These are phyloP conservation scores for Pyracantha coccinea DNA, from an alignment of 331 rosid genomes.

Conservation along the genomic window DNA sequence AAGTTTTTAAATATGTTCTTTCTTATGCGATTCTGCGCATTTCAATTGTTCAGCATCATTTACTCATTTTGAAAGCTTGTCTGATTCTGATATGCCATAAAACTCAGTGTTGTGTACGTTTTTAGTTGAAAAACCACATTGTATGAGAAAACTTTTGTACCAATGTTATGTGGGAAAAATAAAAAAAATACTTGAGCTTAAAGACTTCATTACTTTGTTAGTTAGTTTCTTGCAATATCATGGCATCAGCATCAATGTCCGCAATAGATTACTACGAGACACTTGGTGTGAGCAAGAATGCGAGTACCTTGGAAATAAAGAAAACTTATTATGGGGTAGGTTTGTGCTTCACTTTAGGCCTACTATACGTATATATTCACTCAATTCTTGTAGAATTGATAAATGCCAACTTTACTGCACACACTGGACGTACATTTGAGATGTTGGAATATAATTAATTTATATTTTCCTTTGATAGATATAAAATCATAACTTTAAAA, in stretches of 20 bases:
- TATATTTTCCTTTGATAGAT: not conserved
- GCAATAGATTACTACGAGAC: conserved; percentile 64
- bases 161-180: not conserved
- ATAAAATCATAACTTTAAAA: not conserved
- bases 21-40: not conserved
- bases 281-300: conserved; percentile 78
- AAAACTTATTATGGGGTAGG: conserved; percentile 93
- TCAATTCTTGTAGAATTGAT: not conserved
- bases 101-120: not conserved
- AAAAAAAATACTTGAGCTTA: not conserved
- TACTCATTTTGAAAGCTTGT: too few species aligned
- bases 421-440: not conserved
- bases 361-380: not conserved
- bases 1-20: not conserved
- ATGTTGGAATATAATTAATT: not conserved
- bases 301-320: conserved; percentile 78
- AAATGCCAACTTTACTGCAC: not conserved
- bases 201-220: not conserved
- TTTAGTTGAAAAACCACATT: not conserved
- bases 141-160: not conserved
- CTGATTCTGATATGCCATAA: not conserved
- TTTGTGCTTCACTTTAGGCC: conserved; percentile 7
- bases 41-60: not conserved
- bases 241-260: conserved; percentile 49
- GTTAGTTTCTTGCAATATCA: not conserved